Evolutionary conservation across 371 early-diverging fungal genomes (phyloP).

Genomic region (Lichtheimia hyalospora): DNA sequence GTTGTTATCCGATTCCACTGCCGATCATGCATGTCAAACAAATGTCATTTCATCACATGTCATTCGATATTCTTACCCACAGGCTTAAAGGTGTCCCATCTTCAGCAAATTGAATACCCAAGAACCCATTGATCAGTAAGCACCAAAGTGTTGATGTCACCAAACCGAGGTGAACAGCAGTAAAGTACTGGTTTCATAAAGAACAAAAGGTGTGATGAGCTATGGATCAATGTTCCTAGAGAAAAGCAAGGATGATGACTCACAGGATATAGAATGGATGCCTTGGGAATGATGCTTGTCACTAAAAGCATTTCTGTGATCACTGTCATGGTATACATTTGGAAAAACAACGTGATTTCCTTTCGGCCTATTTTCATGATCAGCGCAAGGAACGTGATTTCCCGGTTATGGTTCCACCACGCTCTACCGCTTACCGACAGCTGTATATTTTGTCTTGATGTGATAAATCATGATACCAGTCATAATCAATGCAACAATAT

Average conservation of each 20-base stretch:
- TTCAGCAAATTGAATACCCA: conserved; percentile 91
- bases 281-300: conserved; percentile 79
- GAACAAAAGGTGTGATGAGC: neutral
- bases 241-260: conserved; percentile 9
- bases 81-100: conserved; percentile 81
- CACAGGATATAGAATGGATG: conserved; percentile 74
- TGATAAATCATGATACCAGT: conserved; percentile 89
- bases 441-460: conserved; percentile 89
- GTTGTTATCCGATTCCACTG: conserved; percentile 75
- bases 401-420: conserved; percentile 16
- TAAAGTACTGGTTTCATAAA: conserved; percentile 60
- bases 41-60: neutral
- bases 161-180: conserved; percentile 74
- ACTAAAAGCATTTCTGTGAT: conserved; percentile 79
- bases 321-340: conserved; percentile 71
- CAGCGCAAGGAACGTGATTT: conserved; percentile 2
- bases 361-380: conserved; percentile 62
- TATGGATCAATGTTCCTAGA: neutral
- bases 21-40: conserved; percentile 6
- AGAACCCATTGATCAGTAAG: conserved; percentile 85
- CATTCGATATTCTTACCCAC: conserved; percentile 36
- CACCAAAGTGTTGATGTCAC: conserved; percentile 77
- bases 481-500: conserved; percentile 82
- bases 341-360: conserved; percentile 91
- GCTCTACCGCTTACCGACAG: conserved; percentile 70